Evolutionary conservation across 139 green algal genomes (phyloP).

Genomic region (Micractinium sp.): DNA sequence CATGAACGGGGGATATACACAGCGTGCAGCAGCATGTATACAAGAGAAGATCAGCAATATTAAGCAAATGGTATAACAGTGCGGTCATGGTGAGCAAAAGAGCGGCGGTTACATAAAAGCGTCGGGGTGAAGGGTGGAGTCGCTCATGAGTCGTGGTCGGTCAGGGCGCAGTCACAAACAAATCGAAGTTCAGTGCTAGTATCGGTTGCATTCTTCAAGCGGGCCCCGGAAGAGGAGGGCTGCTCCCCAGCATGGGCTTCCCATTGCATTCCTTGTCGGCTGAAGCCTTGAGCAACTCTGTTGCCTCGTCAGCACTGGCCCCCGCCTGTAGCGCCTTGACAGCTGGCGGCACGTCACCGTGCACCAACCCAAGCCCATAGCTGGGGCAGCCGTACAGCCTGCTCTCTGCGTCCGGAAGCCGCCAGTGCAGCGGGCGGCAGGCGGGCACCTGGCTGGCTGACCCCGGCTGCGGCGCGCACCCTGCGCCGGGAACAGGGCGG

Average conservation of each 20-base stretch:
- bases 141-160: no score
- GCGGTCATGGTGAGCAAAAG: no score
- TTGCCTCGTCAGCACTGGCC: background rate
- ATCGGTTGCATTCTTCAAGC: no score
- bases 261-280: constrained; percentile 12
- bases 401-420: background rate
- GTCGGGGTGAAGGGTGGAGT: no score
- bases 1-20: no score
- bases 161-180: no score
- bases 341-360: background rate
- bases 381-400: constrained; percentile 3
- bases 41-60: no score
- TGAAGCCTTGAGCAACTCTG: background rate
- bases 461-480: background rate
- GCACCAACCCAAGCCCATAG: constrained; percentile 14
- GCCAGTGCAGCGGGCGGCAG: constrained; percentile 29
- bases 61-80: no score
- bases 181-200: no score
- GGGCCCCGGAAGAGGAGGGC: no score
- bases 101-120: no score
- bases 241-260: background rate
- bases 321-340: background rate
- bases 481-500: background rate
- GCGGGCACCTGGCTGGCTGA: constrained; percentile 7
- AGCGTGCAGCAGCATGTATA: no score